phyloP scores from a whole-genome alignment of 768 basidiomycete species.

The Tylopilus felleus region DNA sequence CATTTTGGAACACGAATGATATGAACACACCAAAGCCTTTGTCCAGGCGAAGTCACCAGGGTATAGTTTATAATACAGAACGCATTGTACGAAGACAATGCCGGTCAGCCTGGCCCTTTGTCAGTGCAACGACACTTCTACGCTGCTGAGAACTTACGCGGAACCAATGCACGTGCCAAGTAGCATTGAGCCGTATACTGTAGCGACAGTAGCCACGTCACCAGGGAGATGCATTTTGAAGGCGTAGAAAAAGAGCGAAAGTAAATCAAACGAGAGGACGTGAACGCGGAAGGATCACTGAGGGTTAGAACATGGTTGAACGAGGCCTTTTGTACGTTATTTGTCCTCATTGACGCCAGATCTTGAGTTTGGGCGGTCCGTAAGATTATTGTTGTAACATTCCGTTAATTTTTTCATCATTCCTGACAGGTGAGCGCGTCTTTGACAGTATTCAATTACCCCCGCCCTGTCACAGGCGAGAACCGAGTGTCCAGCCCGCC shows the following conservation, averaged over 20 bases:
- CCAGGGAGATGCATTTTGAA: slow-evolving; percentile 22
- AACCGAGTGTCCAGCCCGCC: not conserved
- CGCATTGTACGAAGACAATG: slow-evolving; percentile 30
- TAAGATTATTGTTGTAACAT: slow-evolving; percentile 14
- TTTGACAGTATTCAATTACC: not conserved
- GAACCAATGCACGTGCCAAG: slow-evolving; percentile 31
- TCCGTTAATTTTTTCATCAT: slow-evolving; percentile 18
- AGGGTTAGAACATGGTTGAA: not conserved
- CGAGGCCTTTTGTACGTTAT: slow-evolving; percentile 32
- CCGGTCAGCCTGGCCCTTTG: slow-evolving; percentile 25
- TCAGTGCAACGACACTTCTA: slow-evolving; percentile 1
- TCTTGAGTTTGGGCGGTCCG: slow-evolving; percentile 15
- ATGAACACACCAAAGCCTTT: slow-evolving; percentile 25
- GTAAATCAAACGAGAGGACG: slow-evolving; percentile 29
- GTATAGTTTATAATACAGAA: slow-evolving; percentile 32
- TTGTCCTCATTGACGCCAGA: slow-evolving; percentile 30
- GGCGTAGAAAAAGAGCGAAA: not conserved
- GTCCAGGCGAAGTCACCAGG: slow-evolving; percentile 25
- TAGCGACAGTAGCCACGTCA: slow-evolving; percentile 31
- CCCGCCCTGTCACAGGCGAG: not conserved
- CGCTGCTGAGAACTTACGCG: slow-evolving; percentile 14
- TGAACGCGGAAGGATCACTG: slow-evolving; percentile 28
- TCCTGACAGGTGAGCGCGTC: not conserved
- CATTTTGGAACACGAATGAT: not conserved
- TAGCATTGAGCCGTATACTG: slow-evolving; percentile 30